phyloP scores from a whole-genome alignment of 805 yeast species.

The Ogataea ramenticola region DNA sequence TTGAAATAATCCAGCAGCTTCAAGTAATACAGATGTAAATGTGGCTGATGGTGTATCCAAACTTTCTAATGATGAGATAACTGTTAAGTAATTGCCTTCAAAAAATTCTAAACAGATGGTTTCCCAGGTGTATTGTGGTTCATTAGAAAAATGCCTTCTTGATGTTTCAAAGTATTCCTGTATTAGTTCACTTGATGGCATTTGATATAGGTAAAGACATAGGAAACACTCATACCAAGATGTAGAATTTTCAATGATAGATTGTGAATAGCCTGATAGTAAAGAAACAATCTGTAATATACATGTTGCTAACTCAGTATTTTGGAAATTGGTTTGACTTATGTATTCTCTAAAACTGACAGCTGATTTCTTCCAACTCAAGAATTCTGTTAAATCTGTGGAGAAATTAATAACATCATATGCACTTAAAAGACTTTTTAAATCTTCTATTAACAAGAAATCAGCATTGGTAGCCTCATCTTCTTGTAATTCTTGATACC shows the following conservation, averaged over 20 bases:
- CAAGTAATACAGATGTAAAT: constrained; percentile 51
- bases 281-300: constrained; percentile 35
- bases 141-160: constrained; percentile 26
- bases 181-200: constrained; percentile 42
- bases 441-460: constrained; percentile 32
- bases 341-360: constrained; percentile 43
- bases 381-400: constrained; percentile 33
- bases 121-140: constrained; percentile 42
- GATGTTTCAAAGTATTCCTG: constrained; percentile 34
- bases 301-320: constrained; percentile 25
- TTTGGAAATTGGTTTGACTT: constrained; percentile 15
- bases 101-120: constrained; percentile 48
- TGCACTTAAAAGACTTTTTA: constrained; percentile 29
- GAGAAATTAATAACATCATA: constrained; percentile 30
- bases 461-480: constrained; percentile 23
- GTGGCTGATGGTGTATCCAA: constrained; percentile 61
- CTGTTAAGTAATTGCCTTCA: constrained; percentile 48
- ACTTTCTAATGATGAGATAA: constrained; percentile 50
- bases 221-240: constrained; percentile 64
- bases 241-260: constrained; percentile 43
- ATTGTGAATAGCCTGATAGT: constrained; percentile 38
- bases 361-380: constrained; percentile 42
- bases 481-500: constrained; percentile 31
- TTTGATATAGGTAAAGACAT: constrained; percentile 38
- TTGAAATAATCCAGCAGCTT: constrained; percentile 53